These are phyloP conservation scores for Scleroderma bovista DNA, from an alignment of 768 basidiomycete genomes.

Conservation along the genomic window DNA sequence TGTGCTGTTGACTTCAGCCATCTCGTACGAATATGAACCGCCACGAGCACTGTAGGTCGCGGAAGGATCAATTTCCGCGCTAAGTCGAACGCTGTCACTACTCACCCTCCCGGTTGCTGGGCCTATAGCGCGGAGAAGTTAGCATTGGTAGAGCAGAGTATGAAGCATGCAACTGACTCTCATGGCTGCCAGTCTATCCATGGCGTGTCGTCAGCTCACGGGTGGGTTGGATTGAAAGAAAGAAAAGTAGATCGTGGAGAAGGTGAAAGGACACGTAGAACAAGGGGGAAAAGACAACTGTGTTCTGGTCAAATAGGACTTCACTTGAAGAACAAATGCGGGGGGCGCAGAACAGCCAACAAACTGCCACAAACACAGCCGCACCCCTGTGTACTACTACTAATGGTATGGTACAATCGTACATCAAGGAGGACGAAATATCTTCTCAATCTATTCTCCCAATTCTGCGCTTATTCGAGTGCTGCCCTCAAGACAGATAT, in stretches of 20 bases:
- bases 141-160: conserved; percentile 1
- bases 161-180: conserved; percentile 43
- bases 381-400: neutral
- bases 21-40: conserved; percentile 73
- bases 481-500: conserved; percentile 66
- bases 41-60: conserved; percentile 32
- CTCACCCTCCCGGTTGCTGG: conserved; percentile 55
- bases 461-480: conserved; percentile 33
- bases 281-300: neutral
- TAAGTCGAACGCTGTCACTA: conserved; percentile 21
- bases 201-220: conserved; percentile 45
- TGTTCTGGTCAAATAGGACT: no score
- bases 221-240: conserved; percentile 28
- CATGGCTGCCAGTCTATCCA: conserved; percentile 88
- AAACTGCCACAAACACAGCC: conserved; percentile 6
- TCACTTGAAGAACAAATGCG: neutral
- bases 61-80: conserved; percentile 5
- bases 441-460: no score
- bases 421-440: no score
- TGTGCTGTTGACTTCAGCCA: conserved; percentile 62
- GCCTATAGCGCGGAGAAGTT: conserved; percentile 39
- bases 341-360: neutral
- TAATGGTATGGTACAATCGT: no score
- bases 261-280: neutral
- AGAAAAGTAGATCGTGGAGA: neutral